Base-by-base conservation (phyloP, 257 asterid genomes). In the Handroanthus guayacan region DNA sequence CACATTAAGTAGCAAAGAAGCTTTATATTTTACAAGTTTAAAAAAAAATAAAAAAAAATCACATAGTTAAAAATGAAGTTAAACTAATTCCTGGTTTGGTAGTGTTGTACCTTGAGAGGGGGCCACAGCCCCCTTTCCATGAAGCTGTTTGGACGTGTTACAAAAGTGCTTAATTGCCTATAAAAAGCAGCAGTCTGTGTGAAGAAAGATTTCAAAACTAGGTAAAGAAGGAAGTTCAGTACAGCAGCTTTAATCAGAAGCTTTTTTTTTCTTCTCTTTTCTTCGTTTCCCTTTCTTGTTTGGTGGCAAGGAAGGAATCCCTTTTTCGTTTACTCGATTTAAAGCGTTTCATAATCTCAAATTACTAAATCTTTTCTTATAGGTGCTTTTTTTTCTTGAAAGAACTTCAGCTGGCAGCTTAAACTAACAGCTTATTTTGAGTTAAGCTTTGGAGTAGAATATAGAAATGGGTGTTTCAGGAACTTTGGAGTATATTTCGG, bases 401-500 rank as follows among this genome's bases (percentile, higher is more conserved):
- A 65, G 50, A 14, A 11, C 63, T 65, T 67, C 16, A 75, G 13
- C 57, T 52, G 16, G 36, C 13, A 72, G 48, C 47, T 41, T 44
- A 5, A 16, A 37, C 16, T 34, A 16, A 38, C 34, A 34, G 8
- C 37, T 73, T 57, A 0, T 20, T 54, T 52, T 52, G 31, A 25
- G 31, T 25, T 52, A 16, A 52, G 17, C 18, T 44, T 16, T 17
- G 31, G 6, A 66, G 45, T 1, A 16, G 12, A 63, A 70, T 10
- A 93, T 25, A 25, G 31, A 25, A 25, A 25, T 93, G 98, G 98
- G 97, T 52, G 87, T 89, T 74, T 69, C 87, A 72, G 96, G 95
- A 60, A 89, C 96, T 12, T 58, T 93, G 72, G 98, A 91, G 66
- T 93, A 83, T 79, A 84, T 93, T 3, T 89, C 95, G 34, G 97